Conservation (phyloP, 257 asterid genomes). For the Salvia miltiorrhiza region DNA sequence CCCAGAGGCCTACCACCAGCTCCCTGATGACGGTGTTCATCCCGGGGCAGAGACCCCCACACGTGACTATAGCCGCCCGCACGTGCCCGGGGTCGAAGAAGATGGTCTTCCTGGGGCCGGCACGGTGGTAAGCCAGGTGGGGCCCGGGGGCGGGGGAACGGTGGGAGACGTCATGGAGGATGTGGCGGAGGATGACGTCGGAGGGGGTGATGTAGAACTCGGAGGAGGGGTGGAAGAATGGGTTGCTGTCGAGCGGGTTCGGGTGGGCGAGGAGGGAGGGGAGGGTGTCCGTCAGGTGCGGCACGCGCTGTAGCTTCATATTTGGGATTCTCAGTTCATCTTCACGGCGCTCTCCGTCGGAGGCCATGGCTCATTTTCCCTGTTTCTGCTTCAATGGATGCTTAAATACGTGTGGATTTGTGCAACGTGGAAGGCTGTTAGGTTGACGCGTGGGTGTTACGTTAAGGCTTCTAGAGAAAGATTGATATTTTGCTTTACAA, state of each 20-base stretch:
- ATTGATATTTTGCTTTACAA: no score
- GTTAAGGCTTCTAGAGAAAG: no score
- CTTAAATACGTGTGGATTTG: neutral
- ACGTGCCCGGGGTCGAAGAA: conserved; percentile 44
- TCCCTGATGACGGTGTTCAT: conserved; percentile 83
- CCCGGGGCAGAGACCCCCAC: conserved; percentile 90
- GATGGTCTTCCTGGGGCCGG: conserved; percentile 68
- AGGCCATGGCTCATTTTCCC: conserved; percentile 6
- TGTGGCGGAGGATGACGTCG: conserved; percentile 65
- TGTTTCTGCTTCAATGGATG: no score
- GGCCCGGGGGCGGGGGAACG: conserved; percentile 14
- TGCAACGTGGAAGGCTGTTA: conserved; percentile 2
- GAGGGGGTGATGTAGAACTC: conserved; percentile 59
- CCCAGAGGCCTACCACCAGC: conserved; percentile 85
- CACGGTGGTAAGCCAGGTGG: conserved; percentile 54
- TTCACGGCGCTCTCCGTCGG: no score
- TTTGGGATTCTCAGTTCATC: conserved; percentile 19
- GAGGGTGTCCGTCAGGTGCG: conserved; percentile 56
- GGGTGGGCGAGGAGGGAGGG: conserved; percentile 40
- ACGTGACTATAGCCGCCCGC: conserved; percentile 68
- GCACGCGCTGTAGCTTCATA: conserved; percentile 36
- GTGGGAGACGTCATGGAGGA: conserved; percentile 52
- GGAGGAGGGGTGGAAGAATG: conserved; percentile 49
- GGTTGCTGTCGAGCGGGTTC: conserved; percentile 58
- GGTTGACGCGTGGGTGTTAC: neutral